These are phyloP conservation scores for Aureobasidium vineae DNA, from an alignment of 2,329 filamentous ascomycete genomes.

Conservation along the genomic window DNA sequence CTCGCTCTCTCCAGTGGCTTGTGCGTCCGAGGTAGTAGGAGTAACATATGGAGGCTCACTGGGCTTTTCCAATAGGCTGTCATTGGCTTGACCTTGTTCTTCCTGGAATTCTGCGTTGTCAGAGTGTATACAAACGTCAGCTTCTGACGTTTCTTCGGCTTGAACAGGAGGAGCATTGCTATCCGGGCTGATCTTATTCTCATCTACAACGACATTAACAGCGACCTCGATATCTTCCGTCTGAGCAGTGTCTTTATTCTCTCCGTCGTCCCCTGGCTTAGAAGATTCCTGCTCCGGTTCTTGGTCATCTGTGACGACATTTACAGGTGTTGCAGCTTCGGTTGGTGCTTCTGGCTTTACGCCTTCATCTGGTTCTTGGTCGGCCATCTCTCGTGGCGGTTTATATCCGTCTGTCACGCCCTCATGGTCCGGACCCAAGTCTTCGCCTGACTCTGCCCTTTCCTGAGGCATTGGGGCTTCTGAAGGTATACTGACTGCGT, in stretches of 20 bases:
- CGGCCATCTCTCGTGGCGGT: neutral
- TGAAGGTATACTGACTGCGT: neutral
- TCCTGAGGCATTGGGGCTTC: neutral
- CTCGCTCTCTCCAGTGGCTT: neutral
- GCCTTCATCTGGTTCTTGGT: neutral
- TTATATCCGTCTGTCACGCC: neutral
- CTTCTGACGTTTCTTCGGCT: neutral
- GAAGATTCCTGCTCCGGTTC: neutral
- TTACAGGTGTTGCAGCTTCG: no score
- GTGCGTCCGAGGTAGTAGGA: no score
- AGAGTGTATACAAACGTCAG: neutral
- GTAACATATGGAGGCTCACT: no score
- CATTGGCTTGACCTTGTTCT: no score
- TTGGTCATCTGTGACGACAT: neutral
- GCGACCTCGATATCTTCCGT: neutral
- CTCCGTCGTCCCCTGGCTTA: neutral
- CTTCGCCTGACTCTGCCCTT: rapidly evolving
- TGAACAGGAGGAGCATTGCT: neutral
- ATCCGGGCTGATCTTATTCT: neutral
- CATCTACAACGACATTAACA: neutral
- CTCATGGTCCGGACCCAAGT: neutral
- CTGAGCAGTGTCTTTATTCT: neutral
- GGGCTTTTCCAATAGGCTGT: no score
- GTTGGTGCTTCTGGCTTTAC: neutral
- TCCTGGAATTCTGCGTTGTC: neutral